A percentile compares a stretch with the other conserved stretches of the same genome.
Evolutionary conservation across 106 monocot genomes (phyloP).

Genomic region (Triglochin maritima): DNA sequence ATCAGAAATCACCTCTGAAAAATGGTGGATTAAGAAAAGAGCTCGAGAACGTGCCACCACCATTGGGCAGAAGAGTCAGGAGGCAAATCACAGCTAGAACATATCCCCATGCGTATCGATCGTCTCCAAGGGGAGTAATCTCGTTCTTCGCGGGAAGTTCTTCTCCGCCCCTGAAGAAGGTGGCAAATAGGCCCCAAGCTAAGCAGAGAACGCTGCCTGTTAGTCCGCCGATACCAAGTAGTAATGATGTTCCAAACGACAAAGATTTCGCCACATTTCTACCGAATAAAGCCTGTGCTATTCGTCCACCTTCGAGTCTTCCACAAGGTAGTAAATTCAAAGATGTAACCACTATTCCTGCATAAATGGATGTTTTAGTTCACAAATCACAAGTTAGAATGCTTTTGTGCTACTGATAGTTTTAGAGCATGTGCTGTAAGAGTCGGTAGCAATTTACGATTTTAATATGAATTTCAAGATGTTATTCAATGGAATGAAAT

Average conservation of each 20-base stretch:
- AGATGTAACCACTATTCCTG: conserved; percentile 84
- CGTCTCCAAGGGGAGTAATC: conserved; percentile 58
- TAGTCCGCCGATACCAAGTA: conserved; percentile 58
- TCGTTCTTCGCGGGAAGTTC: conserved; percentile 80
- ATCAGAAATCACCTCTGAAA: conserved; percentile 36
- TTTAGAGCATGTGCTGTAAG: too few species aligned
- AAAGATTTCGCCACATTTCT: conserved; percentile 45
- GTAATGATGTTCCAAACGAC: conserved; percentile 53
- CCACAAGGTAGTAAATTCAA: conserved; percentile 72
- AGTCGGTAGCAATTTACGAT: too few species aligned
- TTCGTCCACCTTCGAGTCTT: conserved; percentile 78
- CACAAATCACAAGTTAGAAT: too few species aligned
- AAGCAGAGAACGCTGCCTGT: conserved; percentile 84
- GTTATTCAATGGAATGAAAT: too few species aligned
- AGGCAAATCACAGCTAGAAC: conserved; percentile 47
- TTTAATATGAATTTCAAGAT: too few species aligned
- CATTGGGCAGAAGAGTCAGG: conserved; percentile 77
- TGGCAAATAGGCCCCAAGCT: conserved; percentile 78
- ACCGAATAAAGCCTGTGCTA: conserved; percentile 74
- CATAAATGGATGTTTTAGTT: background rate
- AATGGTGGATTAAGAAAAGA: conserved; percentile 62
- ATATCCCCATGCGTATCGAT: conserved; percentile 52
- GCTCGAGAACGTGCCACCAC: conserved; percentile 73
- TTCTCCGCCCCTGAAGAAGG: conserved; percentile 74
- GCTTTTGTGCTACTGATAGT: too few species aligned